A percentile compares a stretch with the other conserved stretches of the same genome.
Evolutionary conservation across 2,329 filamentous ascomycete genomes (phyloP).

Genomic region (Ophiostoma populinum): DNA sequence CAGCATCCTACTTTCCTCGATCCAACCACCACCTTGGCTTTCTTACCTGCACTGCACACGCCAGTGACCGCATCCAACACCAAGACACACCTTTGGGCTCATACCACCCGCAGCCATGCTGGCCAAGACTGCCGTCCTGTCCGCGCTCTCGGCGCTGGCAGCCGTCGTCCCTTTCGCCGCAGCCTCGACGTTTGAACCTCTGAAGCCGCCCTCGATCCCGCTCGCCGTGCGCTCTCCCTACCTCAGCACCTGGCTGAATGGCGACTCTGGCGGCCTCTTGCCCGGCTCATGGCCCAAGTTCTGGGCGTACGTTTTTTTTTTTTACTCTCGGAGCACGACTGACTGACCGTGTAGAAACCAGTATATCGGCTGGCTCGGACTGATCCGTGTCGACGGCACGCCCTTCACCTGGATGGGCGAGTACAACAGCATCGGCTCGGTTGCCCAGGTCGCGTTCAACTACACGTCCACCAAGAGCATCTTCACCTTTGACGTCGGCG

Average conservation of each 20-base stretch:
- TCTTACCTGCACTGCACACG: too few species aligned
- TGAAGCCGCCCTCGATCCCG: constrained; percentile 27
- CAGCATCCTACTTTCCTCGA: too few species aligned
- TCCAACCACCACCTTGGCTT: too few species aligned
- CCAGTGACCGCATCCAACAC: too few species aligned
- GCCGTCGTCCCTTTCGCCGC: not conserved
- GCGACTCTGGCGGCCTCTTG: constrained; percentile 46
- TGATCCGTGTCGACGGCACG: constrained; percentile 49
- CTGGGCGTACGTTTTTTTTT: constrained; percentile 41
- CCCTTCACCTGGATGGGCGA: constrained; percentile 52
- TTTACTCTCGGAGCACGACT: not conserved
- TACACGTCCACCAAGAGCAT: constrained; percentile 59
- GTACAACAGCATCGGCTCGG: constrained; percentile 28
- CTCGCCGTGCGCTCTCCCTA: constrained; percentile 62
- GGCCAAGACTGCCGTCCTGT: not conserved
- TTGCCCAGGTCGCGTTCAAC: constrained; percentile 43
- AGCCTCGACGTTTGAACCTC: constrained; percentile 15
- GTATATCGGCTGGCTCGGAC: constrained; percentile 47
- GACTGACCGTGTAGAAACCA: constrained; percentile 24
- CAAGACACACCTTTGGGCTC: too few species aligned
- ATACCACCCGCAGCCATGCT: constrained; percentile 4
- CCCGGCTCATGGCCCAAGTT: constrained; percentile 53
- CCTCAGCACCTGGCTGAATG: constrained; percentile 50
- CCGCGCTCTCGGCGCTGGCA: constrained; percentile 1
- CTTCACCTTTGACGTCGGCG: constrained; percentile 48